Evolutionary conservation across 2,329 filamentous ascomycete genomes (phyloP).

Genomic region (Curvularia sp.): DNA sequence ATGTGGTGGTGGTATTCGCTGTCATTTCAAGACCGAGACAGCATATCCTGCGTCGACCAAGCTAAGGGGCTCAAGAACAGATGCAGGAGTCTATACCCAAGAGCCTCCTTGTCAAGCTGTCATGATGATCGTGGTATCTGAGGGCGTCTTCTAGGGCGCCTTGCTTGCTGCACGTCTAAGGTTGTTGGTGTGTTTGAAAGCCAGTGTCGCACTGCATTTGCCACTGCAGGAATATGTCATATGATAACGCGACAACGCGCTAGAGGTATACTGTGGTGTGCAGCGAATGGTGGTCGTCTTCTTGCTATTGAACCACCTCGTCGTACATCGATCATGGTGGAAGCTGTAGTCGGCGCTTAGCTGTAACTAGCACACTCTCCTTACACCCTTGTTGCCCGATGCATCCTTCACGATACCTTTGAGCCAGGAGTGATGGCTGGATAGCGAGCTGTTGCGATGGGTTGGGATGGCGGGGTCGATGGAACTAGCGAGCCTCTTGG

Average conservation of each 20-base stretch:
- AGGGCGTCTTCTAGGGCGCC: not conserved
- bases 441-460: not conserved
- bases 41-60: not conserved
- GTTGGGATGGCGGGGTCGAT: constrained; percentile 7
- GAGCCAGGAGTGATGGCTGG: not conserved
- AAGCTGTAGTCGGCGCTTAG: constrained; percentile 1
- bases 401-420: too few species aligned
- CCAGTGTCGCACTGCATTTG: constrained; percentile 2
- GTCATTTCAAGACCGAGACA: constrained; percentile 1
- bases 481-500: not conserved
- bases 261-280: not conserved
- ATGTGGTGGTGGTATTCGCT: constrained; percentile 2
- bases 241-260: constrained; percentile 12
- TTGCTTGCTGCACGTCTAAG: not conserved
- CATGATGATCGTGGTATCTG: not conserved
- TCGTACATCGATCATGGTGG: not conserved
- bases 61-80: not conserved
- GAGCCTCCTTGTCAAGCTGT: not conserved
- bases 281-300: not conserved
- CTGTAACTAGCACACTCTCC: not conserved
- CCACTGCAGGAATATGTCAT: constrained; percentile 11
- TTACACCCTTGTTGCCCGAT: not conserved
- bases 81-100: not conserved
- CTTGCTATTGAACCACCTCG: not conserved
- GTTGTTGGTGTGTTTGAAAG: not conserved